Evolutionary conservation across 257 asterid species (phyloP).

Genomic region (Solanum lignicaule): DNA sequence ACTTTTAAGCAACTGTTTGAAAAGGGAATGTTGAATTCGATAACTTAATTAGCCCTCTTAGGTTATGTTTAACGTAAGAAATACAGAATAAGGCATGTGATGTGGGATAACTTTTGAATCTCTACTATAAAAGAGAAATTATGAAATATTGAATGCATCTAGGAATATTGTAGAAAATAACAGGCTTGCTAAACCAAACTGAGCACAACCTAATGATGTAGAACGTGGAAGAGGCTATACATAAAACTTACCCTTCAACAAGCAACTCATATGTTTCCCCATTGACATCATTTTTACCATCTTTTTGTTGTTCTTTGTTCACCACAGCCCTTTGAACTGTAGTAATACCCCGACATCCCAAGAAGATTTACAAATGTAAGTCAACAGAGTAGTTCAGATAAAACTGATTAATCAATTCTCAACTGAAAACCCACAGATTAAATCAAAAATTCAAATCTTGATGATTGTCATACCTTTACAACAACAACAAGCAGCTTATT

Average conservation of each 20-base stretch:
- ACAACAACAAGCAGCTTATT: constrained; percentile 58
- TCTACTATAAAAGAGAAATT: not conserved
- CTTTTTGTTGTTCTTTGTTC: constrained; percentile 25
- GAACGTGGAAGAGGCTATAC: not conserved
- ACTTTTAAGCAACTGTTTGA: not conserved
- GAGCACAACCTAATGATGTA: not conserved
- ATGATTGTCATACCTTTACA: constrained; percentile 49
- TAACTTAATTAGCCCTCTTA: not conserved
- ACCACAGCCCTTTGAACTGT: constrained; percentile 78
- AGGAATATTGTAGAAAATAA: not conserved
- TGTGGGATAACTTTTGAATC: not conserved
- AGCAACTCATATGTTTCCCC: constrained; percentile 44
- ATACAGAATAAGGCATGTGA: not conserved
- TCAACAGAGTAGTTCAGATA: not conserved
- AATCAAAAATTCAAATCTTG: not conserved
- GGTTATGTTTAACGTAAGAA: not conserved
- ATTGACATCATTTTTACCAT: not conserved
- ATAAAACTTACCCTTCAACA: constrained; percentile 70
- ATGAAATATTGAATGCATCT: not conserved
- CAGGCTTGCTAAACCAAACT: not conserved
- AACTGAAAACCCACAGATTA: not conserved
- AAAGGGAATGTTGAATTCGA: not conserved
- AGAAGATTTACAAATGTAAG: not conserved
- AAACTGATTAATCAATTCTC: not conserved
- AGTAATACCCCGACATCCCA: constrained; percentile 51